Percentiles rank a stretch among this genome's conserved stretches.
Evolutionary conservation across 2,329 filamentous ascomycete genomes (phyloP).

Genomic region (Pseudocercospora fuligena): DNA sequence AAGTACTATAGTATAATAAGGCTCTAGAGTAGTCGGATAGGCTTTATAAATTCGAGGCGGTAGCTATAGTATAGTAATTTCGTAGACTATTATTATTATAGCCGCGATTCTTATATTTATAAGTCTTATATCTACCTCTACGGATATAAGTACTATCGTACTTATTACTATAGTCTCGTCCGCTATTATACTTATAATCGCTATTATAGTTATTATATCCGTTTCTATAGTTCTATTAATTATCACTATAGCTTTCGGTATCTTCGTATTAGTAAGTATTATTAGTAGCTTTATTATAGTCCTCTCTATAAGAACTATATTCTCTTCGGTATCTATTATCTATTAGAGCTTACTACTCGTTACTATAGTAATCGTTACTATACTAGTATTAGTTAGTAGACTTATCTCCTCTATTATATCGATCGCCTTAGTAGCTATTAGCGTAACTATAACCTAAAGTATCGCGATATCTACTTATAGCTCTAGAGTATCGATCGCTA

Average conservation of each 20-base stretch:
- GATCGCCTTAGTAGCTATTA: background rate
- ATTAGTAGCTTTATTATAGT: background rate
- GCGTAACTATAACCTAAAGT: background rate
- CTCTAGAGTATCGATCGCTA: background rate
- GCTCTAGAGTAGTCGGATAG: background rate
- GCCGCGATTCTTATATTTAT: background rate
- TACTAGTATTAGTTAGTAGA: background rate
- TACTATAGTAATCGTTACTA: background rate
- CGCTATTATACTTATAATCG: background rate
- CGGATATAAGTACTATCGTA: too few relatives aligned
- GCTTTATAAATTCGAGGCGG: too few relatives aligned
- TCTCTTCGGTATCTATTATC: background rate
- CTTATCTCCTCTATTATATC: background rate
- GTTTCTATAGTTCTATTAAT: background rate
- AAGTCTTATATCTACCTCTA: background rate
- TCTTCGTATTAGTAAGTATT: too few relatives aligned
- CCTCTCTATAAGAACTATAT: background rate
- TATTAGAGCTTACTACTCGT: background rate
- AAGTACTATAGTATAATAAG: background rate
- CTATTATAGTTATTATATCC: background rate
- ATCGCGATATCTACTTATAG: background rate
- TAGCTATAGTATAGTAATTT: too few relatives aligned
- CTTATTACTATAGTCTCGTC: too few relatives aligned
- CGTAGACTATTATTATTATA: background rate
- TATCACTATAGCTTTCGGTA: background rate